A percentile compares a stretch with the other conserved stretches of the same genome.
Conservation (phyloP, 768 basidiomycete species). For the Macrolepiota albuminosa region DNA sequence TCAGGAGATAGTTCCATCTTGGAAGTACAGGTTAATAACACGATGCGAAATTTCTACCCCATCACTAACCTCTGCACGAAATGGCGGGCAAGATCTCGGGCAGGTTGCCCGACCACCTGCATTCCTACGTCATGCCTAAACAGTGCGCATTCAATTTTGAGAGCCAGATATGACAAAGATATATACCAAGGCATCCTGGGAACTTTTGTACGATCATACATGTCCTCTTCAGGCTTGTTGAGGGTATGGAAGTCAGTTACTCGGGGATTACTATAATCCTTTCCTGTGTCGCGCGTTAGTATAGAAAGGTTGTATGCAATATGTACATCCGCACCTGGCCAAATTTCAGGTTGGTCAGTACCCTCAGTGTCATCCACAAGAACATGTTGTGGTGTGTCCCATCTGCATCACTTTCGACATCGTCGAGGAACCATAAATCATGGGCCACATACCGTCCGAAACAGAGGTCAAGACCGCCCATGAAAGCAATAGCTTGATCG, state of each 20-base stretch:
- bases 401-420: slow-evolving; percentile 37
- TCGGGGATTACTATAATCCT: slow-evolving; percentile 93
- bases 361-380: slow-evolving; percentile 79
- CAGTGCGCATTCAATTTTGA: not conserved
- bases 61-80: slow-evolving; percentile 77
- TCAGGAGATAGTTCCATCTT: slow-evolving; percentile 91
- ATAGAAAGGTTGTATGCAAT: not conserved
- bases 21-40: slow-evolving; percentile 2
- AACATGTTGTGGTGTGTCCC: slow-evolving; percentile 96
- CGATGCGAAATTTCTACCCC: slow-evolving; percentile 12
- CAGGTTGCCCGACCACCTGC: slow-evolving; percentile 96
- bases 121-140: slow-evolving; percentile 92
- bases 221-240: slow-evolving; percentile 88
- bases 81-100: slow-evolving; percentile 90
- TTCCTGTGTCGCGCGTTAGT: slow-evolving; percentile 46
- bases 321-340: slow-evolving; percentile 63
- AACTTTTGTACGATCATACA: slow-evolving; percentile 87
- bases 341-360: slow-evolving; percentile 63
- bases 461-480: slow-evolving; percentile 94
- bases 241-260: slow-evolving; percentile 81
- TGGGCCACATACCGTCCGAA: slow-evolving; percentile 62
- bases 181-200: slow-evolving; percentile 93
- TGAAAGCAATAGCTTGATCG: slow-evolving; percentile 95
- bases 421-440: not conserved
- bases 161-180: not conserved